Evolutionary conservation across 768 basidiomycete genomes (phyloP), one percentile per base, ranked within the genome.

Genomic region (Fibroporia radiculosa): DNA sequence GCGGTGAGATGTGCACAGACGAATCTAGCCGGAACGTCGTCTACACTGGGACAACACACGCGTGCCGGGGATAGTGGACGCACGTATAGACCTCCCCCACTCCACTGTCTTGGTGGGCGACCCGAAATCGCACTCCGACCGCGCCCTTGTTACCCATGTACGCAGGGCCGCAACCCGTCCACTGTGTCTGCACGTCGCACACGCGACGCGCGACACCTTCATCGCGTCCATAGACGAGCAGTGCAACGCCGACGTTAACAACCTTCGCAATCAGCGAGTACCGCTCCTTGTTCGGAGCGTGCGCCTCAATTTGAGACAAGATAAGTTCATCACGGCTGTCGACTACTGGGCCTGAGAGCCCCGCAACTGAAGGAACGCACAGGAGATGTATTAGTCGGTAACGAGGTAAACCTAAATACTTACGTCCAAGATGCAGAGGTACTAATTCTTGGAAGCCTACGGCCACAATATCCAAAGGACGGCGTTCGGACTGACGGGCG

Each of bases 71-170:
- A n/a, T 14, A 42, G 43, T 18, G 45, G 38, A 74, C 86, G 60
- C 66, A 93, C 91, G 91, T 93, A 67, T 80, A 89, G 7, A 74
- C 75, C 61, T 95, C 91, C 47, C 86, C 88, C 3, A 65, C 61
- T 36, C 68, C 64, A 6, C 73, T 75, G 24, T 78, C 77, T 24
- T 66, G 62, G 7, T 67, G 70, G n/a, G 71, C 63, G 18, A 93
- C 71, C 39, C 84, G 78, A 62, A 98, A 83, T 31, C 93, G 74
- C 32, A 92, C 72, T 12, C 86, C 93, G 2, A 96, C 92, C 1
- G 90, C 93, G 22, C 91, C 92, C 64, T 98, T 98, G 67, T 99
- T 96, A 5, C 88, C 90, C 87, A 96, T 87, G 53, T 76, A 81
- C 13, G 62, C 74, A 26, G 78, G 81, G 4, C 83, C 84, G 58